Percentiles rank a stretch among this genome's conserved stretches.
phyloP scores from a whole-genome alignment of 208 protist genomes.

The Trypanosoma caninum region DNA sequence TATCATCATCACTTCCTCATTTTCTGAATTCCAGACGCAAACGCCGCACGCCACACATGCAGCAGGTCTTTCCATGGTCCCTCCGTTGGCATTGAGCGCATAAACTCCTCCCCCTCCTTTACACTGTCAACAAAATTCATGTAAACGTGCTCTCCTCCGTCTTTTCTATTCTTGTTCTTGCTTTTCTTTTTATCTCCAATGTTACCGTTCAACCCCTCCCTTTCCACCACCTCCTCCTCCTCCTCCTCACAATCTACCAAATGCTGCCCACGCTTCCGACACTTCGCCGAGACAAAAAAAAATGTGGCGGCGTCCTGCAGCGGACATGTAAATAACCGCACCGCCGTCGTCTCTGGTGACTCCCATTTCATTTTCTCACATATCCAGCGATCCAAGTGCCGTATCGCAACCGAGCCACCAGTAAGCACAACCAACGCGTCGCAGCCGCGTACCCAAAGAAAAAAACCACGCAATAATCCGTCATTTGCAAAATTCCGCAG shows the following conservation, averaged over 20 bases:
- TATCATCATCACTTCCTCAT: not conserved
- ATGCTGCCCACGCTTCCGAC: constrained; percentile 1
- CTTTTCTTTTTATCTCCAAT: not conserved
- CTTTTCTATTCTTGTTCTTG: not conserved
- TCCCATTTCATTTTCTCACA: constrained; percentile 75
- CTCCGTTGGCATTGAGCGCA: constrained; percentile 49
- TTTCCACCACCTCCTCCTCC: constrained; percentile 9
- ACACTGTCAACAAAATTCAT: constrained; percentile 65
- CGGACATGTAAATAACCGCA: constrained; percentile 48
- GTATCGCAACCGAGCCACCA: constrained; percentile 63
- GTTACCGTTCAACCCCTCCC: not conserved
- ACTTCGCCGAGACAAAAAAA: constrained; percentile 35
- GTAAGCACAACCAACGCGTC: constrained; percentile 67
- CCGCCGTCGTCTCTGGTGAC: constrained; percentile 49
- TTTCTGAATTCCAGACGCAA: constrained; percentile 25
- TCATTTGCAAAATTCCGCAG: constrained; percentile 82
- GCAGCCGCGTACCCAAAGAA: constrained; percentile 57
- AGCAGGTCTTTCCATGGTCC: constrained; percentile 51
- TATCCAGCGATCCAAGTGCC: constrained; percentile 79
- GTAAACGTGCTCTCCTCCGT: constrained; percentile 43
- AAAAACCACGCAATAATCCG: constrained; percentile 61
- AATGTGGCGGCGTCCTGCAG: constrained; percentile 51
- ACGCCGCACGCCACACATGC: constrained; percentile 54
- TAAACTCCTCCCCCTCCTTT: constrained; percentile 59
- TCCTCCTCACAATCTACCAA: constrained; percentile 2